Evolutionary conservation across 352 stramenopile genomes (phyloP).

Genomic region (Phytophthora pisi): DNA sequence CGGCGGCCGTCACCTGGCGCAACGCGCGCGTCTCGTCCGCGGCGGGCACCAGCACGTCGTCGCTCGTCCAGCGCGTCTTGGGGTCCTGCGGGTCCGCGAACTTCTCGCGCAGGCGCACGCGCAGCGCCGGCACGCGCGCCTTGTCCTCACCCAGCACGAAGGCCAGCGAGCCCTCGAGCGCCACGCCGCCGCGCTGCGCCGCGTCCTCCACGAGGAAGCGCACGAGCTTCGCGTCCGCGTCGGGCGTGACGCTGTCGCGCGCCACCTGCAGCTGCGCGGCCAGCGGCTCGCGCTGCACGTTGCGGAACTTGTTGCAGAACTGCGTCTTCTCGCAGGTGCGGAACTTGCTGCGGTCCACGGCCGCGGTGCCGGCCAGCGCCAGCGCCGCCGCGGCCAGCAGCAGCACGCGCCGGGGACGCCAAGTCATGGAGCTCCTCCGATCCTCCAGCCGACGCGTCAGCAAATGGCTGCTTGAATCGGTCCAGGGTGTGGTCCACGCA

Average conservation of each 20-base stretch:
- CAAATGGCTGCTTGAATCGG: neutral
- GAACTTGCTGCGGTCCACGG: constrained; percentile 98
- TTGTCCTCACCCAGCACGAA: constrained; percentile 55
- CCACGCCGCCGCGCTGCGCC: constrained; percentile 15
- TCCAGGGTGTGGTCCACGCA: no score
- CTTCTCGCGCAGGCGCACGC: constrained; percentile 62
- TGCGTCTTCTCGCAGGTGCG: constrained; percentile 97
- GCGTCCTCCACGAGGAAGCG: constrained; percentile 50
- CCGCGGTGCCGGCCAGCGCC: constrained; percentile 23
- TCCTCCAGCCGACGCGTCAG: constrained; percentile 12
- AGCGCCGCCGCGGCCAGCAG: constrained; percentile 16
- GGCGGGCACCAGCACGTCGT: constrained; percentile 46
- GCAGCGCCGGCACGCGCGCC: constrained; percentile 52
- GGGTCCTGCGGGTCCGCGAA: constrained; percentile 56
- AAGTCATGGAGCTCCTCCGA: constrained; percentile 10
- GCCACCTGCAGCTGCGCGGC: constrained; percentile 40
- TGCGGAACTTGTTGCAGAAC: constrained; percentile 93
- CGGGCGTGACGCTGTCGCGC: constrained; percentile 34
- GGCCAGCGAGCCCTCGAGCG: constrained; percentile 49
- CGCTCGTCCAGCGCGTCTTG: constrained; percentile 63
- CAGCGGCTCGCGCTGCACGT: constrained; percentile 27
- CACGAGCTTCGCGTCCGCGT: constrained; percentile 42
- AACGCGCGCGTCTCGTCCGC: constrained; percentile 44
- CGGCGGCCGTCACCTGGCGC: constrained; percentile 35
- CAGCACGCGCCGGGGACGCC: constrained; percentile 13